Evolutionary conservation across 495 filamentous ascomycete species (phyloP).

Genomic region (Venustampulla echinocandica): DNA sequence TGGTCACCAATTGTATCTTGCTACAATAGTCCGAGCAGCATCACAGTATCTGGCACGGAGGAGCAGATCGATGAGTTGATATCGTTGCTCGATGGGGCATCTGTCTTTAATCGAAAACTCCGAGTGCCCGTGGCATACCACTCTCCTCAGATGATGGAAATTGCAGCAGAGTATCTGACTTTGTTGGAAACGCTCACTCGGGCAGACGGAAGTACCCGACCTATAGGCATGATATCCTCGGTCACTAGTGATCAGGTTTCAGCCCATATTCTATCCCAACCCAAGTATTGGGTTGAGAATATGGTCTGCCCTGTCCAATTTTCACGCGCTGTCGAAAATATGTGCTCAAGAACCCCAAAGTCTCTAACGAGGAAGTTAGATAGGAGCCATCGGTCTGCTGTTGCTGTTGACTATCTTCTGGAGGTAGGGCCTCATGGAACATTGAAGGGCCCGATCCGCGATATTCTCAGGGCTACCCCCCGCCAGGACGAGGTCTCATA

Average conservation of each 20-base stretch:
- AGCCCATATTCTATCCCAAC: slow-evolving; percentile 10
- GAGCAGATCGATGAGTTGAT: slow-evolving; percentile 37
- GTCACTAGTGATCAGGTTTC: slow-evolving; percentile 26
- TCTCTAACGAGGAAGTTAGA: background rate
- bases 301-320: slow-evolving; percentile 44
- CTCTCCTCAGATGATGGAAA: slow-evolving; percentile 47
- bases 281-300: slow-evolving; percentile 41
- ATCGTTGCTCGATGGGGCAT: slow-evolving; percentile 28
- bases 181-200: slow-evolving; percentile 21
- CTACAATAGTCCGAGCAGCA: slow-evolving; percentile 47
- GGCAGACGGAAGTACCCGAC: slow-evolving; percentile 32
- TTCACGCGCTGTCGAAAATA: slow-evolving; percentile 38
- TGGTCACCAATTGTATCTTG: slow-evolving; percentile 29
- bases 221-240: slow-evolving; percentile 8
- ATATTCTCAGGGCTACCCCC: slow-evolving; percentile 33
- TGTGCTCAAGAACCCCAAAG: slow-evolving; percentile 35
- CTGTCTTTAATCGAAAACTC: slow-evolving; percentile 43
- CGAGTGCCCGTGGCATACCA: slow-evolving; percentile 52
- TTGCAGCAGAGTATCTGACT: slow-evolving; percentile 28
- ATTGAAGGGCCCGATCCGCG: slow-evolving; percentile 48
- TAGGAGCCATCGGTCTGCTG: no score
- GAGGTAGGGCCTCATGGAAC: slow-evolving; percentile 60
- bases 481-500: slow-evolving; percentile 19
- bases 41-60: slow-evolving; percentile 49
- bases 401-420: no score